Percentiles rank a stretch among this genome's conserved stretches.
Conservation (phyloP, 192 early-diverging fungal genomes). For the Diversispora epigaea region DNA sequence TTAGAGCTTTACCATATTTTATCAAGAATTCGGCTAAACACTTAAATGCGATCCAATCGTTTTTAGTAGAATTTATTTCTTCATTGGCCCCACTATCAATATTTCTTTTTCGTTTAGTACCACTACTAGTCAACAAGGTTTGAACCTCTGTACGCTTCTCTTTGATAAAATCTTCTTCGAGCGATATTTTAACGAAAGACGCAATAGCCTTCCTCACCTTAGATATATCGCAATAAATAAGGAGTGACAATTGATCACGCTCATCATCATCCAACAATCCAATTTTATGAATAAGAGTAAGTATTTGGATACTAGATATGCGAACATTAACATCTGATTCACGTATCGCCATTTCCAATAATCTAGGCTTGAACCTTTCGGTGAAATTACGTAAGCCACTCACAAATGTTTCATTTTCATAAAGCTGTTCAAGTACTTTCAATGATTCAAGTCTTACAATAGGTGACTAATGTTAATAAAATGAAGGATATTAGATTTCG, state of each 20-base stretch:
- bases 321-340: slow-evolving; percentile 62
- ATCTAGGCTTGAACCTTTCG: slow-evolving; percentile 65
- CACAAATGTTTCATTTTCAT: slow-evolving; percentile 54
- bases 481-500: not conserved
- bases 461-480: slow-evolving; percentile 38
- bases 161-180: slow-evolving; percentile 45
- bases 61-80: slow-evolving; percentile 27
- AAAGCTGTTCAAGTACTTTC: slow-evolving; percentile 59
- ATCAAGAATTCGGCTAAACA: slow-evolving; percentile 48
- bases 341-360: slow-evolving; percentile 73
- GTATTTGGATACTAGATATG: slow-evolving; percentile 50
- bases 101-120: slow-evolving; percentile 15
- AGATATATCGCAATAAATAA: slow-evolving; percentile 72
- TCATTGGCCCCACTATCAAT: slow-evolving; percentile 15
- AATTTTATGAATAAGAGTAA: slow-evolving; percentile 45
- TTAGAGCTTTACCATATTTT: slow-evolving; percentile 35
- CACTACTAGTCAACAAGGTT: slow-evolving; percentile 12
- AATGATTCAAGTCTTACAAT: slow-evolving; percentile 70
- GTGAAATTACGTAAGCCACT: slow-evolving; percentile 61
- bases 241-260: slow-evolving; percentile 56
- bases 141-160: slow-evolving; percentile 34
- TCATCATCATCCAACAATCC: slow-evolving; percentile 64
- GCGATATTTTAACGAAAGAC: slow-evolving; percentile 52
- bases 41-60: slow-evolving; percentile 48
- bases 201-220: slow-evolving; percentile 67